These are phyloP conservation scores for Batkoa obscura DNA, from an alignment of 371 early-diverging fungal species.

Conservation along the genomic window DNA sequence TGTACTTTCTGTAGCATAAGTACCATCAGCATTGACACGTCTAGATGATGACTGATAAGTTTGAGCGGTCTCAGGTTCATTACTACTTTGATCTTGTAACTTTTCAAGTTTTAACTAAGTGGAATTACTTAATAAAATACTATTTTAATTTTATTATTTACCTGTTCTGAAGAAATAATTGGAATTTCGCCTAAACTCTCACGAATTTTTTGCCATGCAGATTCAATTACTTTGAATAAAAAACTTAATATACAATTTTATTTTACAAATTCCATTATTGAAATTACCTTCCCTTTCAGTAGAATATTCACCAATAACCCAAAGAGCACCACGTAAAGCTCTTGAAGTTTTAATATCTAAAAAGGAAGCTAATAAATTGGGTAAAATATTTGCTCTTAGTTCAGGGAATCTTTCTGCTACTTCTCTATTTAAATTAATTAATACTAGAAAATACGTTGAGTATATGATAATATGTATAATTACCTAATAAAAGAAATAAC, in stretches of 20 bases:
- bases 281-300: conserved; percentile 14
- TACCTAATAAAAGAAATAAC: conserved; percentile 84
- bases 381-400: conserved; percentile 58
- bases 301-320: conserved; percentile 92
- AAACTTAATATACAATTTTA: too few species aligned
- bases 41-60: conserved; percentile 30
- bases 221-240: conserved; percentile 44
- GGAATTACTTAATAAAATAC: too few species aligned
- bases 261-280: too few species aligned
- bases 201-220: conserved; percentile 63
- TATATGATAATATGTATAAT: conserved; percentile 7
- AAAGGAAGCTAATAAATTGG: conserved; percentile 60
- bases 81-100: conserved; percentile 18
- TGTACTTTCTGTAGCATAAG: conserved; percentile 85
- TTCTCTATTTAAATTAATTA: conserved; percentile 39
- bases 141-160: too few species aligned
- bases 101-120: conserved; percentile 11
- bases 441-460: too few species aligned
- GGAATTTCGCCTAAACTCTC: conserved; percentile 78
- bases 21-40: conserved; percentile 86
- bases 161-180: conserved; percentile 68
- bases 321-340: conserved; percentile 90
- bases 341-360: conserved; percentile 81
- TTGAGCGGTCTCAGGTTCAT: conserved; percentile 17
- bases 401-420: conserved; percentile 88